phyloP scores from a whole-genome alignment of 768 basidiomycete genomes.

The Termitomyces sp. region DNA sequence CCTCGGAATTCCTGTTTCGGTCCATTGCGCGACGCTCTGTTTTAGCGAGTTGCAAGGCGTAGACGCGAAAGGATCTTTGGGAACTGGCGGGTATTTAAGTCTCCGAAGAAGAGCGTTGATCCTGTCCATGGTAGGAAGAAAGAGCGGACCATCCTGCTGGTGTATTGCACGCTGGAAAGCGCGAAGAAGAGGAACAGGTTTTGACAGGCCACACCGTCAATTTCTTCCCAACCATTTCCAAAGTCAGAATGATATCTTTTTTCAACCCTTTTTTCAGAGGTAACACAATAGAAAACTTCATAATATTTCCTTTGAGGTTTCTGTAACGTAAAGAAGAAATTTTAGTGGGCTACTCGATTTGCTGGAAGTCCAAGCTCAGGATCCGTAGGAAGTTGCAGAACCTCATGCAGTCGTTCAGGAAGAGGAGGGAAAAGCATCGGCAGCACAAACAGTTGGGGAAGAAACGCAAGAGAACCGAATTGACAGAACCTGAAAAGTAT shows the following conservation, averaged over 20 bases:
- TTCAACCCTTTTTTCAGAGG: neutral
- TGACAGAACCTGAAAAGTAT: too few species aligned
- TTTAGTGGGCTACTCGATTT: too few species aligned
- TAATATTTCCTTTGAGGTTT: neutral
- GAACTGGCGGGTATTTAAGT: constrained; percentile 62
- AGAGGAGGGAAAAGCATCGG: too few species aligned
- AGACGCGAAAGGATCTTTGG: constrained; percentile 45
- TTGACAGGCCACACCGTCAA: too few species aligned
- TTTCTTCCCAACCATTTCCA: neutral
- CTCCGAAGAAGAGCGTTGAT: constrained; percentile 59
- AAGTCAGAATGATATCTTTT: neutral
- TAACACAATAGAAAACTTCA: neutral
- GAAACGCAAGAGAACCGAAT: too few species aligned
- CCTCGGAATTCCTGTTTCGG: constrained; percentile 49
- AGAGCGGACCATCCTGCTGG: constrained; percentile 65
- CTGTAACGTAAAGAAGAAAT: neutral
- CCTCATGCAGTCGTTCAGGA: too few species aligned
- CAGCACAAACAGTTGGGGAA: too few species aligned
- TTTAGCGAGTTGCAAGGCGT: constrained; percentile 44
- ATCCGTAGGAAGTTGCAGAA: too few species aligned
- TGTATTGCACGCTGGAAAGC: constrained; percentile 67
- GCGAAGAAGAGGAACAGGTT: constrained; percentile 38
- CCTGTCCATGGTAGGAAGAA: constrained; percentile 52
- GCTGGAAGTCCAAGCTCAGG: too few species aligned
- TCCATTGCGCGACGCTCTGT: constrained; percentile 45